phyloP scores from a whole-genome alignment of 768 basidiomycete genomes.

The Mrakia blollopis region DNA sequence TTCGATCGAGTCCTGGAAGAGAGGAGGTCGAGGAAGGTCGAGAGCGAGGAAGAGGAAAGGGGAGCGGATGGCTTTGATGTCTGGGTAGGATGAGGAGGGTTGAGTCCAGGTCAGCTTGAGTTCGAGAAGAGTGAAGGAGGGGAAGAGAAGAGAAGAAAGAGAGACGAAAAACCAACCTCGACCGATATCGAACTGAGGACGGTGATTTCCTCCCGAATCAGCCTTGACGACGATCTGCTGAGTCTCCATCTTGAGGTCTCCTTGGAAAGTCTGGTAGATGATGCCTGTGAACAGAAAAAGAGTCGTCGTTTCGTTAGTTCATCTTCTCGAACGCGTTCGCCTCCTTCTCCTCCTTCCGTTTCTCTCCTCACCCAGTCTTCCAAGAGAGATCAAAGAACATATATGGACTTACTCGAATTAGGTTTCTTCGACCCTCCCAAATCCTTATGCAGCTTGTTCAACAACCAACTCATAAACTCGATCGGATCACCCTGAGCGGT shows the following conservation, averaged over 20 bases:
- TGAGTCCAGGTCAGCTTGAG: background rate
- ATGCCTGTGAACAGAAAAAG: conserved; percentile 55
- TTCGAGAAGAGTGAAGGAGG: background rate
- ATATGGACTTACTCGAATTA: conserved; percentile 82
- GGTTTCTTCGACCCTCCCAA: conserved; percentile 89
- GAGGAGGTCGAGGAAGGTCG: conserved; percentile 92
- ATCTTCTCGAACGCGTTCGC: background rate
- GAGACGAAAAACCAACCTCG: conserved; percentile 58
- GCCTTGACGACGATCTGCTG: conserved; percentile 86
- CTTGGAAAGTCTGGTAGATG: conserved; percentile 90
- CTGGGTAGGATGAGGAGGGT: conserved; percentile 40
- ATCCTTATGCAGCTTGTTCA: conserved; percentile 89
- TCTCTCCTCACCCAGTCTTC: background rate
- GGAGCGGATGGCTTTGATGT: conserved; percentile 75
- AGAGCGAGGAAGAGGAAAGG: conserved; percentile 95
- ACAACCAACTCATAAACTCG: conserved; percentile 90
- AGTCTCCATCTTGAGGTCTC: conserved; percentile 83
- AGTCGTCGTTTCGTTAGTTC: background rate
- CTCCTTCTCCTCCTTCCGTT: background rate
- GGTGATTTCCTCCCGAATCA: conserved; percentile 66
- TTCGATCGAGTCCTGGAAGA: conserved; percentile 92
- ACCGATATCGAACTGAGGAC: conserved; percentile 88
- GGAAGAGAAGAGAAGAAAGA: conserved; percentile 1
- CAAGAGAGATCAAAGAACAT: background rate
- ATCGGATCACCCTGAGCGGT: conserved; percentile 94